Conservation (phyloP, 768 basidiomycete genomes). For the Lentinula sp. region DNA sequence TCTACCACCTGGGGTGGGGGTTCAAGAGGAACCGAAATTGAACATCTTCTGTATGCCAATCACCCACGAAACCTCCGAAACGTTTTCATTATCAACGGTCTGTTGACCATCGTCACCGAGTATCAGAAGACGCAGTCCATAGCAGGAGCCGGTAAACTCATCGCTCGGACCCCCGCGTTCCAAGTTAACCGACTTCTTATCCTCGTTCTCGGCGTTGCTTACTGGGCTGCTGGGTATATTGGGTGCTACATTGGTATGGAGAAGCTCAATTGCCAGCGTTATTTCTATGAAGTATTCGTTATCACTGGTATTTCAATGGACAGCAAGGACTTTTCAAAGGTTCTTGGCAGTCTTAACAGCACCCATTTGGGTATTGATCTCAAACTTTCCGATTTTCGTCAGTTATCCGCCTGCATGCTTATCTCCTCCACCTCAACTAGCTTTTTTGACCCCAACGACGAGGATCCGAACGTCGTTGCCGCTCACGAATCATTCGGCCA, state of each 20-base stretch:
- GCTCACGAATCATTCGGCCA: not conserved
- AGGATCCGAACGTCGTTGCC: not conserved
- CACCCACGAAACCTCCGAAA: not conserved
- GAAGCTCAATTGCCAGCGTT: not conserved
- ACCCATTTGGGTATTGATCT: not conserved
- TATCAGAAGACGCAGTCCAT: constrained; percentile 13
- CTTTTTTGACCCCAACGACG: not conserved
- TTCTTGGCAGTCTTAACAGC: not conserved
- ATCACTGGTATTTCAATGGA: not conserved
- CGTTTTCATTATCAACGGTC: constrained; percentile 11
- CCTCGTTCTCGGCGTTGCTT: not conserved
- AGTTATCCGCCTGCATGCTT: not conserved
- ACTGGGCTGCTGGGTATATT: not conserved
- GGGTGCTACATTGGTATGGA: not conserved
- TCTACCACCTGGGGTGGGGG: constrained; percentile 12
- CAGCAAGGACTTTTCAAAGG: not conserved
- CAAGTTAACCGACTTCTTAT: constrained; percentile 2
- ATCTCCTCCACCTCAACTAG: not conserved
- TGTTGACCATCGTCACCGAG: not conserved
- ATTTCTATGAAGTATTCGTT: constrained; percentile 3
- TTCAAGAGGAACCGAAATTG: constrained; percentile 8
- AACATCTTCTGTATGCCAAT: constrained; percentile 9
- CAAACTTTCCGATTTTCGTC: not conserved
- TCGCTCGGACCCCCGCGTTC: not conserved
- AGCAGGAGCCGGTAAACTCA: constrained; percentile 3